phyloP scores from a whole-genome alignment of 2,329 filamentous ascomycete species.

The Scorias spongiosa region DNA sequence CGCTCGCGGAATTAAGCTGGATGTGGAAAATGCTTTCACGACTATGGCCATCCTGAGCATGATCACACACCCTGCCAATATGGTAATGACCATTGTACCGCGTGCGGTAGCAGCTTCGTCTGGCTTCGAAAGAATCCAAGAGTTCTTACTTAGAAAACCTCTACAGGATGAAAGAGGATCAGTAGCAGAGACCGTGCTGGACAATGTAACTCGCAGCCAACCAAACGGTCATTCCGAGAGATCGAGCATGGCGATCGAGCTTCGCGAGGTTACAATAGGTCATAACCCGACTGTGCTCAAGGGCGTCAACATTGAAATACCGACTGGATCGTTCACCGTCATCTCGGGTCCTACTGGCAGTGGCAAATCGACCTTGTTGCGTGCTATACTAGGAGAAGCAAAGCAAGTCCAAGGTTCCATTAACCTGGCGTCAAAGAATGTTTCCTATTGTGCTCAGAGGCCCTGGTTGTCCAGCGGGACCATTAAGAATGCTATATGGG shows the following conservation, averaged over 20 bases:
- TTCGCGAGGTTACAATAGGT: background rate
- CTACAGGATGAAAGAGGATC: background rate
- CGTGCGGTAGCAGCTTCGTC: background rate
- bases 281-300: background rate
- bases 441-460: background rate
- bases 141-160: background rate
- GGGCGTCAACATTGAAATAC: background rate
- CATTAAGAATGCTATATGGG: background rate
- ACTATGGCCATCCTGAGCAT: conserved; percentile 1
- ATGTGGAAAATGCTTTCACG: conserved; percentile 1
- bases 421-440: background rate
- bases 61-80: conserved; percentile 4
- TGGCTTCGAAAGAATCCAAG: background rate
- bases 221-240: background rate
- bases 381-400: background rate
- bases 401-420: background rate
- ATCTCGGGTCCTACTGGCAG: background rate
- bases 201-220: background rate
- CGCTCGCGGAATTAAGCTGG: background rate
- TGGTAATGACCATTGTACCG: conserved; percentile 3
- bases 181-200: background rate
- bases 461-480: background rate
- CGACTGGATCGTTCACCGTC: background rate
- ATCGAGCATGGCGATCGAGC: background rate
- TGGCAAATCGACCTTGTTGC: background rate